These are phyloP conservation scores for Russula virescens DNA, from an alignment of 768 basidiomycete species.

Conservation along the genomic window DNA sequence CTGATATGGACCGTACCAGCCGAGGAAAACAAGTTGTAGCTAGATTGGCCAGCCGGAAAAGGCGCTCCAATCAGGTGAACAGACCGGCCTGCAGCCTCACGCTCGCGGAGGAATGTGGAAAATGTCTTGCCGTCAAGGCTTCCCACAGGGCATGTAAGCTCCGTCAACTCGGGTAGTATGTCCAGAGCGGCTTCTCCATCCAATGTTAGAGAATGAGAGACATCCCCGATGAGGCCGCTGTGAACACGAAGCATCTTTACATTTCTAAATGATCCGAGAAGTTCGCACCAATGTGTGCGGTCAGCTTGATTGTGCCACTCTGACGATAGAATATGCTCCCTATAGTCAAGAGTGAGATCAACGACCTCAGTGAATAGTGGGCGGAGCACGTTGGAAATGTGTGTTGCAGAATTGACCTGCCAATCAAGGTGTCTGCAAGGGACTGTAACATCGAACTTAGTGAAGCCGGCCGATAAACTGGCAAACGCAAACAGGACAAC, in stretches of 20 bases:
- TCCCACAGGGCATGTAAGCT: background rate
- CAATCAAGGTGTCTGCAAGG: background rate
- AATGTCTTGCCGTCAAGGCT: too few species aligned
- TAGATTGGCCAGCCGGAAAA: too few species aligned
- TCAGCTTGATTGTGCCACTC: background rate
- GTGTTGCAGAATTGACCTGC: background rate
- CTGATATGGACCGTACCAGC: too few species aligned
- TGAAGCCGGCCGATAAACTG: background rate
- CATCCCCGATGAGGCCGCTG: background rate
- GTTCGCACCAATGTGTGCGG: background rate
- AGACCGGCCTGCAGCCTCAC: background rate
- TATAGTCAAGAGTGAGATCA: background rate
- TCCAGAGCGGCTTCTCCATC: background rate
- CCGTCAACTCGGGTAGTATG: background rate
- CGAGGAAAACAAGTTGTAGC: too few species aligned
- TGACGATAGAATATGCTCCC: background rate
- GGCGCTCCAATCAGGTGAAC: too few species aligned
- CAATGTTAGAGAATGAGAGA: background rate
- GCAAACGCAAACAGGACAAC: background rate
- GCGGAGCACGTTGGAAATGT: background rate
- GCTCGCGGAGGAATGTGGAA: slow-evolving; percentile 18
- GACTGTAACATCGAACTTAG: background rate
- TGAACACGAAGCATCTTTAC: background rate
- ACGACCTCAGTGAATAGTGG: background rate
- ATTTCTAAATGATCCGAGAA: background rate